phyloP scores from a whole-genome alignment of 306 rosid species.

The Pyrus communis region DNA sequence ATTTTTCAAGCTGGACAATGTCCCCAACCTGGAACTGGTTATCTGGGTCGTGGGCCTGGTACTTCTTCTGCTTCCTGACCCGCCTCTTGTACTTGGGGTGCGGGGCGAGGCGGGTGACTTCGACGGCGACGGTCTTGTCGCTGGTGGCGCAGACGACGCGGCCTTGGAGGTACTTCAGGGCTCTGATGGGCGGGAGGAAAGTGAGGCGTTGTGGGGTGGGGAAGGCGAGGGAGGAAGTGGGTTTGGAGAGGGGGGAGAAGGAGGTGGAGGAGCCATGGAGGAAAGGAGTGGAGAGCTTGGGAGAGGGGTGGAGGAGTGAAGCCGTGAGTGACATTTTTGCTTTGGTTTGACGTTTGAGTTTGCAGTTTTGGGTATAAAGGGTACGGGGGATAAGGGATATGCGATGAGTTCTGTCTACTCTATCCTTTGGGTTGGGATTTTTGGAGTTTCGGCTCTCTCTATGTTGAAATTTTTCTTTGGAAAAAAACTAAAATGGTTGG shows the following conservation, averaged over 20 bases:
- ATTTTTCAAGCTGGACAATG: conserved; percentile 62
- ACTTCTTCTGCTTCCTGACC: conserved; percentile 91
- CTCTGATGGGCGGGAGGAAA: conserved; percentile 45
- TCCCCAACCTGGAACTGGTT: conserved; percentile 82
- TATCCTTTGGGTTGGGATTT: too few relatives aligned
- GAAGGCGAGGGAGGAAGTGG: conserved; percentile 25
- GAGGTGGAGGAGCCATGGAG: conserved; percentile 39
- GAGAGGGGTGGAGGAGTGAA: conserved; percentile 59
- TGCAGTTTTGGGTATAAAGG: neutral
- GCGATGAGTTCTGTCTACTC: neutral
- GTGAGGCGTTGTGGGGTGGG: conserved; percentile 19
- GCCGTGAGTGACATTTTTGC: conserved; percentile 25
- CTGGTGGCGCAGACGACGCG: conserved; percentile 59
- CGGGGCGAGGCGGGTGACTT: conserved; percentile 74
- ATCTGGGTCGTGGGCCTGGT: conserved; percentile 86
- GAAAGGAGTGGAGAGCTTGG: conserved; percentile 54
- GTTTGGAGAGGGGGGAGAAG: conserved; percentile 43
- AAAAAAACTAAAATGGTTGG: too few relatives aligned
- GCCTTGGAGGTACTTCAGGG: conserved; percentile 71
- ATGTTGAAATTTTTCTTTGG: too few relatives aligned
- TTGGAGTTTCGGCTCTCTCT: too few relatives aligned
- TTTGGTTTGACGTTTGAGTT: neutral
- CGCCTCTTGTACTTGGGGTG: conserved; percentile 90
- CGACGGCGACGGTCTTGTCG: conserved; percentile 86
- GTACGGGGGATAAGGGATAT: neutral